These are phyloP conservation scores for Penicillium desertorum DNA, from an alignment of 495 filamentous ascomycete species.

Conservation along the genomic window DNA sequence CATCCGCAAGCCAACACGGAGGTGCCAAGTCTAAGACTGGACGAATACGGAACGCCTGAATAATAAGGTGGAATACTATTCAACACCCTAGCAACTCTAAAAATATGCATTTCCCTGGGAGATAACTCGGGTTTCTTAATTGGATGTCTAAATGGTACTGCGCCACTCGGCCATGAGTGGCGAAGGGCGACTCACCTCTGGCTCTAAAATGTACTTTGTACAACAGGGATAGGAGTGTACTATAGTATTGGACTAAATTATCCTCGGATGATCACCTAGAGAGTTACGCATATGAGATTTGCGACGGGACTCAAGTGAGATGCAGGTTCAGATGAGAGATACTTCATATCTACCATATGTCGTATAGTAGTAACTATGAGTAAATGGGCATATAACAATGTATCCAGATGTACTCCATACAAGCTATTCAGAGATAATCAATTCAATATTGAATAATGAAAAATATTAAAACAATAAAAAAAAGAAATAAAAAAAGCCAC, in stretches of 20 bases:
- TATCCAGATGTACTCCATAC: background rate
- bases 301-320: background rate
- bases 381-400: too few relatives aligned
- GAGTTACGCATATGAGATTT: background rate
- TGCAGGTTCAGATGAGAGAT: background rate
- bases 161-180: conserved; percentile 26
- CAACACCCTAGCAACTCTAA: conserved; percentile 10
- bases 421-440: background rate
- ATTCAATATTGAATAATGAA: background rate
- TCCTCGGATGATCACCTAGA: background rate
- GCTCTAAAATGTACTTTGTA: background rate
- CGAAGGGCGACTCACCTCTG: conserved; percentile 3
- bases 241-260: background rate
- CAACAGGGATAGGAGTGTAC: background rate
- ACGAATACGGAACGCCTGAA: too few relatives aligned
- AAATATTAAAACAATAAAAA: background rate
- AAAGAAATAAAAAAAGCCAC: background rate
- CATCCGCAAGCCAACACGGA: background rate
- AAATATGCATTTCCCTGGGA: conserved; percentile 5
- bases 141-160: conserved; percentile 9
- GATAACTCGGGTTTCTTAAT: conserved; percentile 10
- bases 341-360: too few relatives aligned
- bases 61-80: too few relatives aligned
- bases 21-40: background rate
- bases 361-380: too few relatives aligned